Evolutionary conservation across 2,329 filamentous ascomycete species (phyloP).

Genomic region (Neofusicoccum ribis): DNA sequence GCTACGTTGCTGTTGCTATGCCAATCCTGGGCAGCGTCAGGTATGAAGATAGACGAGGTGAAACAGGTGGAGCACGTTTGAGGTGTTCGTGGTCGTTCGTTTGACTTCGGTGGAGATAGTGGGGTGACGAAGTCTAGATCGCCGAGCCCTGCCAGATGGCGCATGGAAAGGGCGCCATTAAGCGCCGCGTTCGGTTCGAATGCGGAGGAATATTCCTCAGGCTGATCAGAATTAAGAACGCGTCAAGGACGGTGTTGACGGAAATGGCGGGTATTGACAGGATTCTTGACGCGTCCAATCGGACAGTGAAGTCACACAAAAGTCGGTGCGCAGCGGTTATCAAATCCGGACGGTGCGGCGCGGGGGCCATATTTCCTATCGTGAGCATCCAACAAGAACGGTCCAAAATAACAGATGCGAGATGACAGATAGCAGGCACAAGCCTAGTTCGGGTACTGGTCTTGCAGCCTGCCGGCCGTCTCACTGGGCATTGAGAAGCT

Average conservation of each 20-base stretch:
- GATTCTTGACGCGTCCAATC: slow-evolving; percentile 1
- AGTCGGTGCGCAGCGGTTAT: slow-evolving; percentile 10
- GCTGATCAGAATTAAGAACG: slow-evolving; percentile 8
- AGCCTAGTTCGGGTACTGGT: too few relatives aligned
- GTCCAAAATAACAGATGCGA: neutral
- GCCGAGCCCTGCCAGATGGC: slow-evolving; percentile 14
- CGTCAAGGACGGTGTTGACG: slow-evolving; percentile 3
- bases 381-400: neutral
- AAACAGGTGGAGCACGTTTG: slow-evolving; percentile 12
- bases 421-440: neutral
- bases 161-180: slow-evolving; percentile 1
- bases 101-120: slow-evolving; percentile 13
- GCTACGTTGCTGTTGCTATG: neutral
- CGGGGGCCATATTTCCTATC: neutral
- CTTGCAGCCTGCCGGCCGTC: too few relatives aligned
- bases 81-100: slow-evolving; percentile 12
- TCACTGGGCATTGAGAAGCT: too few relatives aligned
- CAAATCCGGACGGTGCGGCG: neutral
- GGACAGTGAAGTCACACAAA: neutral
- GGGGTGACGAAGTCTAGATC: slow-evolving; percentile 13
- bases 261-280: slow-evolving; percentile 5
- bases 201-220: neutral
- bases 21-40: slow-evolving; percentile 1
- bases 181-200: slow-evolving; percentile 1
- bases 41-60: neutral